Percentiles rank a stretch among this genome's conserved stretches.
Conservation (phyloP, 306 rosid species). For the Dryas drummondii region DNA sequence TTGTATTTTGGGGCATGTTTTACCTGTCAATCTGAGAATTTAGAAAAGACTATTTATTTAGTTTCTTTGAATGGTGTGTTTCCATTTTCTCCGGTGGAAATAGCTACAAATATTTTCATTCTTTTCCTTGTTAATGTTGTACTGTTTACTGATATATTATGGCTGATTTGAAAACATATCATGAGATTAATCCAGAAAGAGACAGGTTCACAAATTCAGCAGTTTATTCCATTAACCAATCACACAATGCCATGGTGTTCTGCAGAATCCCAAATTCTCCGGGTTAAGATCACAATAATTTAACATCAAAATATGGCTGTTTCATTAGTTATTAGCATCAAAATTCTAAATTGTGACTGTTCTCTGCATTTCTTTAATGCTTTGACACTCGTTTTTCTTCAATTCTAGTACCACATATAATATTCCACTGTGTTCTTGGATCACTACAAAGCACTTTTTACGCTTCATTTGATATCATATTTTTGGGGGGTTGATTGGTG, state of each 20-base stretch:
- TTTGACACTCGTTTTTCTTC: conserved; percentile 14
- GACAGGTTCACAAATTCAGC: background rate
- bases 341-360: background rate
- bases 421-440: background rate
- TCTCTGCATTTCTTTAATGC: background rate
- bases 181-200: background rate
- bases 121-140: background rate
- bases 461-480: background rate
- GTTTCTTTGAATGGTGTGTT: too few species aligned
- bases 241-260: background rate
- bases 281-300: too few species aligned
- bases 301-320: background rate
- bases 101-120: background rate
- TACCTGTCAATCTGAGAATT: background rate
- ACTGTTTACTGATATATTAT: too few species aligned
- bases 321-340: background rate
- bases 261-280: background rate
- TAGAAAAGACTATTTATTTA: background rate
- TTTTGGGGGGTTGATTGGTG: conserved; percentile 4
- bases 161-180: background rate
- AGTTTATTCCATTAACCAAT: background rate
- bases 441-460: conserved; percentile 13
- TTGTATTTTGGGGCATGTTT: background rate
- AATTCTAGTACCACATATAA: background rate
- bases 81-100: background rate